Evolutionary conservation across 169 alveolate species (phyloP), one percentile per base, ranked within the genome.

Genomic region (Plasmodium malariae): DNA sequence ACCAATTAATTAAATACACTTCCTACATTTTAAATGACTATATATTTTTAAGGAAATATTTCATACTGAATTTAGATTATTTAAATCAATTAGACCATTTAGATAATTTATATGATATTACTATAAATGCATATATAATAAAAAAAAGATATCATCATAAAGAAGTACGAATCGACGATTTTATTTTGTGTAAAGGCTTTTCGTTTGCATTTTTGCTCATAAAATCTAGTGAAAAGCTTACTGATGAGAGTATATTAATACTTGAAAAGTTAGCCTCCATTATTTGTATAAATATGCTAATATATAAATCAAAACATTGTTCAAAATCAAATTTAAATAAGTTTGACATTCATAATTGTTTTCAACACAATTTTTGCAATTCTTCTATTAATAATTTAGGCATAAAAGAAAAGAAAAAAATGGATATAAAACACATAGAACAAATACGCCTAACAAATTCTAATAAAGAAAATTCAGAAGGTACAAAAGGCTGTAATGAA

Each of bases 171-270:
- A 65, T 86, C 9, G 92, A 59, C 11, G 62, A 86, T 62, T 86
- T 69, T 70, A 43, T 69, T 71, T 70, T 86, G 37, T 86, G 92
- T 59, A 86, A 86, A 69, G 87, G 92, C 12, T 86, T 86, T 71
- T 57, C 87, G 7, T 69, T 86, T 49, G 40, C 76, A 24, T 86
- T 68, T 63, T 37, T 86, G 21, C 57, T 49, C 26, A 36, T 86
- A 21, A 43, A 86, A 48, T 86, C 67, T 37, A 48, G 54, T n/a
- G 71, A 69, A 69, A 45, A 57, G n/a, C 21, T 86, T 30, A 34
- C 65, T 26, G 67, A 86, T 40, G 12, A 43, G 9, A 72, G 51
- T 9, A 54, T 55, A 86, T 14, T 43, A 21, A 51, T 86, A 21
- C 37, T 86, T 69, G 76, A 86, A 69, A 86, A 86, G 59, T 86